Evolutionary conservation across 148 eudicot genomes (phyloP), one percentile per base, ranked within the genome.

Genomic region (Silene latifolia): DNA sequence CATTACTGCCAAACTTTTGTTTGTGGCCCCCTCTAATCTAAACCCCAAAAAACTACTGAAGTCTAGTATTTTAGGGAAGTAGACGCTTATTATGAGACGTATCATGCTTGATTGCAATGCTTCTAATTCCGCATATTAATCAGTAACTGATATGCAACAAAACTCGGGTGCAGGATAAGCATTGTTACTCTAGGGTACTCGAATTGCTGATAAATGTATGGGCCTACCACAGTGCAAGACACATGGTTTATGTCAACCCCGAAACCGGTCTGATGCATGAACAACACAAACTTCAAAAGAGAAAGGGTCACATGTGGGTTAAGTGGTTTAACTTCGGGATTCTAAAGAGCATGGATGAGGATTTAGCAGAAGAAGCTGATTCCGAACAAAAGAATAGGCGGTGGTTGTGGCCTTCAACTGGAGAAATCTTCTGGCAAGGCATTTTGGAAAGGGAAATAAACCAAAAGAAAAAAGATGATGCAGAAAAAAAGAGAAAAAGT

Each of bases 291-390:
- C 77, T 91, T 47, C 87, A 87, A 82, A 82, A 39, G 39, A 76
- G 98, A 65, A 84, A 81, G 78, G 96, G 92, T 57, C 77, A 77
- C 51, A 91, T 90, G 97, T 94, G 98, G 98, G 71, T 92, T 9
- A 90, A 94, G 67, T 94, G 95, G 91, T 92, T 94, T 71, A 85
- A 85, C 15, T 76, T 75, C 44, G 71, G 60, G 73, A 84, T 87
- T n/a, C 82, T 94, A 13, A 94, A 92, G 86, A 83, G 71, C 90
- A 92, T 94, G 93, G 98, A 94, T 24, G 97, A 91, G 80, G 98
- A 94, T 72, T 80, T 94, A 58, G 98, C 98, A 0, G 97, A 94
- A 82, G 98, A 90, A 81, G 86, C 84, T 0, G 98, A 94, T 78
- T 73, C 91, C 0, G 96, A 90, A 44, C 76, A 39, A 65, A 82